Evolutionary conservation across 495 filamentous ascomycete species (phyloP), one percentile per base, ranked within the genome.

Genomic region (Podospora pseudopauciseta): DNA sequence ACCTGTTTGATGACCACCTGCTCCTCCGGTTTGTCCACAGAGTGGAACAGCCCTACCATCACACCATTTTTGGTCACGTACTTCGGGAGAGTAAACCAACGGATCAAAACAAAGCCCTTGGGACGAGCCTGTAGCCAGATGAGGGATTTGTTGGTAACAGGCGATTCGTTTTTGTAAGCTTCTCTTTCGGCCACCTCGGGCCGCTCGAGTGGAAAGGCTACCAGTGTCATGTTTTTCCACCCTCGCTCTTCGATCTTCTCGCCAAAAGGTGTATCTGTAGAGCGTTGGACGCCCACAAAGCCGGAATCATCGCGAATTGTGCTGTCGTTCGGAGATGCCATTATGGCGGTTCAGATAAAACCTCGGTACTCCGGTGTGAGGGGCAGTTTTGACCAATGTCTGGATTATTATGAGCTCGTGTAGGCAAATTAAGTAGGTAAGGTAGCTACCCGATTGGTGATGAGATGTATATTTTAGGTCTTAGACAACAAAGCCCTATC

Each of bases 1-100:
- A 67, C 18, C 26, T 61, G 67, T 60, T 70, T 70, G 65, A 70
- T 63, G 0, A 65, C 58, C 9, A 70, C 65, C 53, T 67, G 63
- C 62, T 70, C 69, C 0, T 67, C 56, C 5, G 65, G 65, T 0
- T 19, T 23, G 32, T 70, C 62, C 34, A 66, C 61, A 1, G 60
- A 67, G 3, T 30, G 28, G 20, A 67, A 70, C 28, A 70, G 60
- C 1, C 64, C 68, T 0, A 70, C 68, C 2, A n/a, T 30, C 0
- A 32, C 63, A 7, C 55, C 39, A 32, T 32, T 7, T 7, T 6
- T 9, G 9, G 39, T 6, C 39, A 49, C 1, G 9, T 2, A 9
- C 5, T 16, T 6, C 9, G 39, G 39, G 7, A 3, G 5, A 13
- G 13, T 11, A 49, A 49, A 49, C 39, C 39, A 49, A 49, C 39